These are phyloP conservation scores for Fusarium citri DNA, from an alignment of 2,329 filamentous ascomycete genomes.

Conservation along the genomic window DNA sequence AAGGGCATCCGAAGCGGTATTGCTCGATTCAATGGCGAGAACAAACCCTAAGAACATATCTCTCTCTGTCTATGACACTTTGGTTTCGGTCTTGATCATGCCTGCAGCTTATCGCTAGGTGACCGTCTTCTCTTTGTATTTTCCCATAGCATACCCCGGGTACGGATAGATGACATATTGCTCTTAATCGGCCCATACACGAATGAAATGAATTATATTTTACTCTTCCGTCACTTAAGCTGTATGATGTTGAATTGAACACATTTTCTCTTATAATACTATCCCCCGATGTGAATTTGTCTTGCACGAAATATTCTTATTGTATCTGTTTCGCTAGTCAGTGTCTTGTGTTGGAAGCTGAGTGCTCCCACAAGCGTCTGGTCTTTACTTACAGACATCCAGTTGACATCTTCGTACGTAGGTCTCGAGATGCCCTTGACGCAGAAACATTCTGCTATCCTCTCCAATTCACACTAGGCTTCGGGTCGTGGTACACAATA, in stretches of 20 bases:
- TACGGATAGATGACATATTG: slow-evolving; percentile 27
- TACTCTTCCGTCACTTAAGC: background rate
- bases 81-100: background rate
- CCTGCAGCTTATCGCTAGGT: background rate
- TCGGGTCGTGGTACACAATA: background rate
- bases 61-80: background rate
- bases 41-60: slow-evolving; percentile 32
- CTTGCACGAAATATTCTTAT: background rate
- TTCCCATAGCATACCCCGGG: slow-evolving; percentile 39
- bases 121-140: slow-evolving; percentile 31
- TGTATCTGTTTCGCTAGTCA: background rate
- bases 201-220: slow-evolving; percentile 22
- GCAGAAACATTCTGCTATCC: background rate
- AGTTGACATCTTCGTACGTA: background rate
- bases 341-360: background rate
- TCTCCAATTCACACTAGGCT: background rate
- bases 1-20: slow-evolving; percentile 61
- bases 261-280: background rate
- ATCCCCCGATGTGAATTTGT: background rate
- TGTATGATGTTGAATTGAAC: background rate
- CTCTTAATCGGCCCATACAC: slow-evolving; percentile 17
- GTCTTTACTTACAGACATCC: background rate
- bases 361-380: background rate
- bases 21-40: slow-evolving; percentile 51
- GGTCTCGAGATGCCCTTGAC: background rate